Conservation (phyloP, 106 monocot genomes). For the Dioscorea alata region DNA sequence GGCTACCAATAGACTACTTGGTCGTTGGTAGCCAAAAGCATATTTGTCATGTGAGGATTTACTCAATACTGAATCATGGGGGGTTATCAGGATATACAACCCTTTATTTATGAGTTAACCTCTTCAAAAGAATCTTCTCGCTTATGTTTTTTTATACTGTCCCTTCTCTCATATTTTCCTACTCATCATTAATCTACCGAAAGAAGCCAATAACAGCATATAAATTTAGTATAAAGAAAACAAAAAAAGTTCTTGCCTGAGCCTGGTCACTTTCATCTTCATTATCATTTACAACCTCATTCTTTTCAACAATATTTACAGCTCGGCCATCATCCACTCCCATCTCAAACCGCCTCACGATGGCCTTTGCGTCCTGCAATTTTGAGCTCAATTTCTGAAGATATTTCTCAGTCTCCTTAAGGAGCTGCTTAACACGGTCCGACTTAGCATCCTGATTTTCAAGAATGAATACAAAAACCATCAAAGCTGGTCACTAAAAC, state of each 20-base stretch:
- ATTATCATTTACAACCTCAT: constrained; percentile 48
- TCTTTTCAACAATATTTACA: constrained; percentile 48
- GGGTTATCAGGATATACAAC: too few relatives aligned
- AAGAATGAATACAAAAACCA: background rate
- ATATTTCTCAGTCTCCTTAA: constrained; percentile 98
- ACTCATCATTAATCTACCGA: too few relatives aligned
- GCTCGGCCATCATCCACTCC: constrained; percentile 56
- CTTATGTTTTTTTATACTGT: too few relatives aligned
- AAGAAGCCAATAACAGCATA: background rate
- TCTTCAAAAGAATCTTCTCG: too few relatives aligned
- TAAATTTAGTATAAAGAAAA: constrained; percentile 10
- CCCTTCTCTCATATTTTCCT: too few relatives aligned
- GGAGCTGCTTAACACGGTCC: constrained; percentile 95
- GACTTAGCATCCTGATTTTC: constrained; percentile 87
- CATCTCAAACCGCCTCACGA: constrained; percentile 52
- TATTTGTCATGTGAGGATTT: too few relatives aligned
- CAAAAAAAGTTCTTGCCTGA: constrained; percentile 33
- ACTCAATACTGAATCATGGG: too few relatives aligned
- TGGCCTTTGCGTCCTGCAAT: constrained; percentile 72
- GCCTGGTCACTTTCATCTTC: constrained; percentile 95
- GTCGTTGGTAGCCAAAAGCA: too few relatives aligned
- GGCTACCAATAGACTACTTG: too few relatives aligned
- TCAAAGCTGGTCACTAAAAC: constrained; percentile 5
- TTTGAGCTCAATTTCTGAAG: constrained; percentile 89
- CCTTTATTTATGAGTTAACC: too few relatives aligned